Evolutionary conservation across 306 rosid genomes (phyloP), one percentile per base, ranked within the genome.

Genomic region (Lablab purpureus): DNA sequence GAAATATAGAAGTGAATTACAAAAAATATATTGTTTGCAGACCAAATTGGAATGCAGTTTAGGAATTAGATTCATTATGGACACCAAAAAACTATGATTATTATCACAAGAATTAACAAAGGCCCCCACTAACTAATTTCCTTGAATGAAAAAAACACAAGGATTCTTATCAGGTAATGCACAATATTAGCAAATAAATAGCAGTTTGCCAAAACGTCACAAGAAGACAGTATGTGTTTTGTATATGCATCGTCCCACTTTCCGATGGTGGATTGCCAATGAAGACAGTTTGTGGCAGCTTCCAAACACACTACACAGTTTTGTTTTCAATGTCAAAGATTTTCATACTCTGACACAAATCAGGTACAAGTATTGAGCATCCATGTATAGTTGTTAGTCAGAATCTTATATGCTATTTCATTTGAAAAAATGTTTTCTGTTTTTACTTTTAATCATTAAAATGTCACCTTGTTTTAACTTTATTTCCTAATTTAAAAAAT

Each of bases 1-100:
- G 30, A 73, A 80, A 54, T 17, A 55, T 10, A 11, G 30, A 60
- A 32, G 55, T 67, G 54, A 66, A 73, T 66, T 55, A 32, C 67
- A 74, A 19, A 66, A 28, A 32, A 36, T 43, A 58, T 37, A 67
- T 67, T 67, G 77, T 41, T 25, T 46, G 12, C 2, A 9, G 10
- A 58, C 76, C 46, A 46, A 59, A 27, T 70, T 10, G 66, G 1
- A 52, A 52, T 54, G 12, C 10, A 41, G 25, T 50, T 75, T 36
- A 22, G 58, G 60, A 37, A 27, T 25, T 73, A 40, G 74, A 64
- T 80, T 73, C 40, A 73, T 13, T 52, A 67, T 18, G 25, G 32
- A 19, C 55, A 62, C 50, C 51, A 55, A 71, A 82, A 71, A 27
- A 1, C 22, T 46, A 50, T 45, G 21, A 56, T 23, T 17, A 14